Percentiles rank a stretch among this genome's conserved stretches.
Evolutionary conservation across 192 early-diverging fungal genomes (phyloP).

Genomic region (Coemansia pectinata): DNA sequence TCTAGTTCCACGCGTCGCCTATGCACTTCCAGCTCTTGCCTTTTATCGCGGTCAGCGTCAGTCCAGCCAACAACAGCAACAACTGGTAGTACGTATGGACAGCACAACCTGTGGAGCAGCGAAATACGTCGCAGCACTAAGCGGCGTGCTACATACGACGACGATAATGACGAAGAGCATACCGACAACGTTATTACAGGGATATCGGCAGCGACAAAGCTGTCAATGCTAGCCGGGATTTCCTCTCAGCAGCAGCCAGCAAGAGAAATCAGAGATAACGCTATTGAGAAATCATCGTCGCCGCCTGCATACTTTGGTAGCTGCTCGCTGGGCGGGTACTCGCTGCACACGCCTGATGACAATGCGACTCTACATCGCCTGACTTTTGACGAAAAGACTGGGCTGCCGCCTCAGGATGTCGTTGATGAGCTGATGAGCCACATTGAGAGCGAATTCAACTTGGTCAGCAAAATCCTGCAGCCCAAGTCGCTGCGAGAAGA

Average conservation of each 20-base stretch:
- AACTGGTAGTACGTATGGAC: neutral
- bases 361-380: conserved; percentile 6
- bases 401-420: conserved; percentile 32
- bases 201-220: conserved; percentile 1
- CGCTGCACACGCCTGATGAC: neutral
- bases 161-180: neutral
- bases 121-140: neutral
- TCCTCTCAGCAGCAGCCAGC: conserved; percentile 15
- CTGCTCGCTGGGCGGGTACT: conserved; percentile 5
- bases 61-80: neutral
- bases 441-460: conserved; percentile 28
- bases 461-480: conserved; percentile 47
- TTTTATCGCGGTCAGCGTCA: neutral
- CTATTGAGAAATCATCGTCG: neutral
- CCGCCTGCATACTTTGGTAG: conserved; percentile 1
- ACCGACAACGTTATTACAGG: neutral
- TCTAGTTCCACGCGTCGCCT: neutral
- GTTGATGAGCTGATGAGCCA: conserved; percentile 39
- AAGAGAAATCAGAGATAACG: neutral
- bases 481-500: conserved; percentile 23
- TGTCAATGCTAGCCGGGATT: conserved; percentile 28
- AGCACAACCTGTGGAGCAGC: conserved; percentile 1
- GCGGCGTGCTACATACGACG: conserved; percentile 2
- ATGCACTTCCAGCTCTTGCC: neutral
- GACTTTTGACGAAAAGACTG: conserved; percentile 21